Evolutionary conservation across 2,329 filamentous ascomycete genomes (phyloP), one percentile per base, ranked within the genome.

Genomic region (Moelleriella libera): DNA sequence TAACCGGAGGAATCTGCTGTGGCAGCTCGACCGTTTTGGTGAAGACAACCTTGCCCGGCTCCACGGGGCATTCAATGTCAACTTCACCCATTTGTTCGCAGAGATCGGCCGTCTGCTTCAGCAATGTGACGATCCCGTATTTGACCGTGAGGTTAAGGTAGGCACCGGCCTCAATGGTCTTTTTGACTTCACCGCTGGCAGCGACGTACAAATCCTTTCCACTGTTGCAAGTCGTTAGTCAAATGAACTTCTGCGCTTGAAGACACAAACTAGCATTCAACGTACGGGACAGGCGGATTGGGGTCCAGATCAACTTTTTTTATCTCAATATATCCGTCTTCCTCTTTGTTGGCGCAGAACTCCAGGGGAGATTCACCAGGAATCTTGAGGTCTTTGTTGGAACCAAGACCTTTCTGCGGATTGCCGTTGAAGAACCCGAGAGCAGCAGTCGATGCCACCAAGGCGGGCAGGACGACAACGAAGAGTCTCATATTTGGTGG

Each of bases 31-130:
- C 87, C 21, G 80, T 73, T 74, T 97, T 97, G 55, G 70, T 78
- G 55, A 98, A 69, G 39, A 69, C 69, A 60, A 88, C 72, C 28
- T 80, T 68, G 50, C 89, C 90, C 68, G 86, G 78, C 67, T 94
- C 72, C 50, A 98, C 75, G 45, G 92, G 92, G 67, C 92, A 98
- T 57, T 86, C 69, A 49, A 97, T 71, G 57, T 96, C 88, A 43
- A 96, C 87, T 55, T 96, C 88, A 62, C 77, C 72, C 54, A 94
- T 78, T 63, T 94, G 83, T 51, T 96, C 85, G 71, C 92, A 98
- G 39, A 97, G 77, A 61, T 95, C 84, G 58, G 83, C 81, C 55
- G 75, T 77, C 54, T 85, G 85, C 64, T 78, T 86, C 65, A 98
- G 80, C 53, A 98, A 77, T 48, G 81, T 85, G 65, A 98, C 96